Conservation (phyloP, 495 filamentous ascomycete species). For the Xylaria scruposa region DNA sequence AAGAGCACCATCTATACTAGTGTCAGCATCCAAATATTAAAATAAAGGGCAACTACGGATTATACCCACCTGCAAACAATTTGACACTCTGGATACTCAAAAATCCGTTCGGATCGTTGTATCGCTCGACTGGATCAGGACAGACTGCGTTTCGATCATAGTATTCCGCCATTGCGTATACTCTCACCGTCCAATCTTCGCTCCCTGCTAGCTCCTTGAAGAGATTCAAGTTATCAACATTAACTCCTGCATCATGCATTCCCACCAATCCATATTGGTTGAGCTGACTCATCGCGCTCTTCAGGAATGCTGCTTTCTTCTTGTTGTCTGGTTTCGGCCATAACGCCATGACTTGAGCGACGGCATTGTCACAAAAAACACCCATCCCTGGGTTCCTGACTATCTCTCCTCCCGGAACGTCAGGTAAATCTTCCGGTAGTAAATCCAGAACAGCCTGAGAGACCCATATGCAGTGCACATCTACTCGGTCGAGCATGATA, state of each 20-base stretch:
- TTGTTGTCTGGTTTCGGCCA: constrained; percentile 60
- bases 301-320: constrained; percentile 56
- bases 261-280: constrained; percentile 67
- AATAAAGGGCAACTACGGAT: background rate
- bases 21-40: constrained; percentile 27
- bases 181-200: constrained; percentile 60
- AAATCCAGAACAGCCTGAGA: constrained; percentile 64
- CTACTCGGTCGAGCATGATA: constrained; percentile 71
- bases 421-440: constrained; percentile 57
- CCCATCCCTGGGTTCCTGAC: constrained; percentile 61
- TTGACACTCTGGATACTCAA: constrained; percentile 63
- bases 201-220: constrained; percentile 53
- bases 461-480: constrained; percentile 70
- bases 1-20: constrained; percentile 63
- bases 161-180: constrained; percentile 71
- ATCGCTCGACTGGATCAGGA: constrained; percentile 49
- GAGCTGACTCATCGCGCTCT: constrained; percentile 61
- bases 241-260: constrained; percentile 66
- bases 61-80: constrained; percentile 60
- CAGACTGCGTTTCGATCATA: constrained; percentile 65
- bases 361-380: constrained; percentile 75
- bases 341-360: constrained; percentile 61
- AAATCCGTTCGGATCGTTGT: constrained; percentile 48
- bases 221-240: constrained; percentile 56
- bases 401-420: constrained; percentile 65